These are phyloP conservation scores for Phytophthora sojae DNA, from an alignment of 352 stramenopile species.

Conservation along the genomic window DNA sequence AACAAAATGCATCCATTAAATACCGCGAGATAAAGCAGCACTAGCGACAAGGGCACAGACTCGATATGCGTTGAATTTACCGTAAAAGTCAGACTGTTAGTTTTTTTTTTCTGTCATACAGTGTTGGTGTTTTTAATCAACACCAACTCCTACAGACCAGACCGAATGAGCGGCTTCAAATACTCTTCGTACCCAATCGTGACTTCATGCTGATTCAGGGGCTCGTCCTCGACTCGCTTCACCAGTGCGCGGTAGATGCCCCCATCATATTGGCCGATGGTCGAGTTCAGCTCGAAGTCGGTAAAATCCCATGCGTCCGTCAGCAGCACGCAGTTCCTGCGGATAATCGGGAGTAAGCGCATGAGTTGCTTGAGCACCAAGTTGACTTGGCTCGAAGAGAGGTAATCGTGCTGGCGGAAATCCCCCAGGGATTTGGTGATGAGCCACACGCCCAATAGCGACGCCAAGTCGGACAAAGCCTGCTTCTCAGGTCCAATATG, in stretches of 20 bases:
- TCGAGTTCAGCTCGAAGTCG: conserved; percentile 68
- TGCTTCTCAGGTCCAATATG: conserved; percentile 25
- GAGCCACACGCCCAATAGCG: conserved; percentile 43
- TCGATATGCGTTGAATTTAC: too few relatives aligned
- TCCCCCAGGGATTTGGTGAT: conserved; percentile 47
- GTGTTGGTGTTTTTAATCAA: too few relatives aligned
- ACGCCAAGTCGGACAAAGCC: conserved; percentile 19
- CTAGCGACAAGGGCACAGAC: too few relatives aligned
- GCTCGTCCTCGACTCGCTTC: conserved; percentile 32
- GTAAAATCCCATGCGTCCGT: conserved; percentile 46
- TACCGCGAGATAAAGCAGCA: too few relatives aligned
- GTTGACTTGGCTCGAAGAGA: conserved; percentile 26
- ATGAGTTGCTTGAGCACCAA: conserved; percentile 25
- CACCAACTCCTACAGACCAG: conserved; percentile 1
- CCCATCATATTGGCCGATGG: conserved; percentile 52
- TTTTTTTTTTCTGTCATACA: too few relatives aligned
- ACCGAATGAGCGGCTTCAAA: conserved; percentile 35
- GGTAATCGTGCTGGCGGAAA: conserved; percentile 47
- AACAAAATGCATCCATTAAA: too few relatives aligned
- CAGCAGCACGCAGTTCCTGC: conserved; percentile 56
- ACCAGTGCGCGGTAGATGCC: conserved; percentile 58
- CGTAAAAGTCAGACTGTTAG: too few relatives aligned
- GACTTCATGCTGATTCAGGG: conserved; percentile 49
- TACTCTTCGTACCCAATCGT: conserved; percentile 46
- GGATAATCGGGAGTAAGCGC: conserved; percentile 37